These are phyloP conservation scores for Plasmodium inui DNA, from an alignment of 169 alveolate species.

Conservation along the genomic window DNA sequence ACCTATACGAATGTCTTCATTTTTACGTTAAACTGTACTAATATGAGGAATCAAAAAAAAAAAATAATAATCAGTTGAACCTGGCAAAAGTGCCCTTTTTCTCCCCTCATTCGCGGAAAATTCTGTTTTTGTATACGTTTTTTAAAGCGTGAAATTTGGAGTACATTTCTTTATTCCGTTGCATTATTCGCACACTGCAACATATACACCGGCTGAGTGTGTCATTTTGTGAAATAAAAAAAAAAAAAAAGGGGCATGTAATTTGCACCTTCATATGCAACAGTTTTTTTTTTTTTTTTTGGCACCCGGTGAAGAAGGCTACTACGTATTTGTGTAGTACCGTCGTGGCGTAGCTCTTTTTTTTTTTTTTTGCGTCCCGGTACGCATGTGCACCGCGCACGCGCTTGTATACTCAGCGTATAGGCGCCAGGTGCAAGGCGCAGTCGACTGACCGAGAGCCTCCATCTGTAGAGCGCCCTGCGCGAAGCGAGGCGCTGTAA, in stretches of 20 bases:
- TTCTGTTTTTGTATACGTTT: background rate
- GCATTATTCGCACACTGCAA: background rate
- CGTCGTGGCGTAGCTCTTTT: background rate
- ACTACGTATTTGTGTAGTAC: background rate
- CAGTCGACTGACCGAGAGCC: background rate
- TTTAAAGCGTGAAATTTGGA: background rate
- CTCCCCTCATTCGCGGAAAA: background rate
- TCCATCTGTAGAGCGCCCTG: background rate
- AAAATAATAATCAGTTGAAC: background rate
- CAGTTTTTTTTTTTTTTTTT: background rate
- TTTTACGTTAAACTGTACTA: background rate
- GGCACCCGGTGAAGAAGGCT: background rate
- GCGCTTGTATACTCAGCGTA: background rate
- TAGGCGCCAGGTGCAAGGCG: background rate
- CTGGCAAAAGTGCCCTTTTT: background rate
- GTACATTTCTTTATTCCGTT: background rate
- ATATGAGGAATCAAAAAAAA: background rate
- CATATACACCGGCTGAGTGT: background rate
- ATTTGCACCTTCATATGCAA: background rate
- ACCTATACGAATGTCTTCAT: background rate
- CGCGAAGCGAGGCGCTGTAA: no score
- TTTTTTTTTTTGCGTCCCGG: conserved; percentile 3
- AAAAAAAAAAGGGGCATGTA: background rate
- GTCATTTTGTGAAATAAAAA: background rate
- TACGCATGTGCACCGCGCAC: background rate